Conservation (phyloP, 208 protist genomes). For the Giardia duodenalis region DNA sequence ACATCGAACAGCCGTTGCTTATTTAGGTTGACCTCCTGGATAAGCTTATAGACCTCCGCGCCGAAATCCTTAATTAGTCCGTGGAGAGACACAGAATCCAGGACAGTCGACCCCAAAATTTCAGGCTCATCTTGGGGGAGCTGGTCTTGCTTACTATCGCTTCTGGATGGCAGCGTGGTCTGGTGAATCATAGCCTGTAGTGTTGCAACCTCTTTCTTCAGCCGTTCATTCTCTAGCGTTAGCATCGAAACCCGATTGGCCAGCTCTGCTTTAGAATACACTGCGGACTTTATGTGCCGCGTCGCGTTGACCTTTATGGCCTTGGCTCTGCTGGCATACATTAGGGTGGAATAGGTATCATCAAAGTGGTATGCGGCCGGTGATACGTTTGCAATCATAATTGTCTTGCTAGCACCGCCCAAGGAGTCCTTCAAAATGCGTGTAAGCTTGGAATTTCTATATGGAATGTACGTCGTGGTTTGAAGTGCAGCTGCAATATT, state of each 20-base stretch:
- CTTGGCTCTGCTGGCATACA: constrained; percentile 63
- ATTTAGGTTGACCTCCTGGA: too few relatives aligned
- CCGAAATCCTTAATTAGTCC: too few relatives aligned
- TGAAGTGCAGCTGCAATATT: neutral
- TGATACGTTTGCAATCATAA: constrained; percentile 63
- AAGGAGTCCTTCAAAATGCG: constrained; percentile 65
- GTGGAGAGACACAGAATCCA: too few relatives aligned
- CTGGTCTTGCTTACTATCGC: neutral
- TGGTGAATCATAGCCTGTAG: neutral
- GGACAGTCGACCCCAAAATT: too few relatives aligned
- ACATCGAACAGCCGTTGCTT: too few relatives aligned
- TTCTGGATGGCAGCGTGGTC: too few relatives aligned
- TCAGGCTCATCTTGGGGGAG: neutral
- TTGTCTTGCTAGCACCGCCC: constrained; percentile 58
- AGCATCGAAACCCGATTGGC: neutral
- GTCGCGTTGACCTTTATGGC: constrained; percentile 50
- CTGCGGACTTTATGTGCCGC: neutral
- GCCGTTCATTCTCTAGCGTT: neutral
- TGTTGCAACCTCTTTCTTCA: neutral
- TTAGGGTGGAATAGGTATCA: constrained; percentile 62
- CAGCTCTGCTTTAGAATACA: neutral
- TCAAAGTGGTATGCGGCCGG: constrained; percentile 50
- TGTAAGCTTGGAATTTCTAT: constrained; percentile 67
- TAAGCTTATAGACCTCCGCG: too few relatives aligned
- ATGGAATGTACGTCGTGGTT: constrained; percentile 51